Conservation (phyloP, 352 stramenopile genomes). For the Globisporangium yorkense region DNA sequence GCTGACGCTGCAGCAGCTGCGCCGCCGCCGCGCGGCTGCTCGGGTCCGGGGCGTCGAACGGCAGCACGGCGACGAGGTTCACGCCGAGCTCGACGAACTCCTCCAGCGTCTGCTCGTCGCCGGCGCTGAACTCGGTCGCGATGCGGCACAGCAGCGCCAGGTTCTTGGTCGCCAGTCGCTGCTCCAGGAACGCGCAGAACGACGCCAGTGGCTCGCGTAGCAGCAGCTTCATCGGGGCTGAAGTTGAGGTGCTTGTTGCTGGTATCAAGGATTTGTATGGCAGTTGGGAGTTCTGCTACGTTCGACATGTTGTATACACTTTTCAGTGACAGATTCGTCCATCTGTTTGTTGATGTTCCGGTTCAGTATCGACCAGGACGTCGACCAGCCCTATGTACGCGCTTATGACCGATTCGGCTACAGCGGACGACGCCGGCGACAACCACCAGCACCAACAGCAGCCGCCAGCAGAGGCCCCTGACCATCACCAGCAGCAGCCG, state of each 20-base stretch:
- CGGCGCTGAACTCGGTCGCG: conserved; percentile 18
- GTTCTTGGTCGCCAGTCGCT: conserved; percentile 20
- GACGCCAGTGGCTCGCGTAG: not conserved
- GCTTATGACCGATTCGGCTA: not conserved
- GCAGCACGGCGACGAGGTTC: conserved; percentile 23
- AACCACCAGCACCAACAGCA: not conserved
- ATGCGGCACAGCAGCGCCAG: conserved; percentile 24
- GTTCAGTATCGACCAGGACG: no score
- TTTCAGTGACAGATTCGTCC: no score
- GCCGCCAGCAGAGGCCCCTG: not conserved
- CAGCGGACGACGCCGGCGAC: no score
- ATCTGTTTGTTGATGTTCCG: no score
- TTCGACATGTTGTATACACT: no score
- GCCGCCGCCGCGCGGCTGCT: conserved; percentile 9
- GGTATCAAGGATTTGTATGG: no score
- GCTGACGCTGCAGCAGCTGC: conserved; percentile 25
- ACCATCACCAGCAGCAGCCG: not conserved
- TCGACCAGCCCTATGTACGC: not conserved
- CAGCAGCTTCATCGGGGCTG: not conserved
- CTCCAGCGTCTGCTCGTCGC: conserved; percentile 21
- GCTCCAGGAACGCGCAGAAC: conserved; percentile 33
- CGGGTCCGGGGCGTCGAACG: conserved; percentile 9
- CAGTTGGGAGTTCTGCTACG: no score
- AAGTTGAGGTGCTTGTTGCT: not conserved
- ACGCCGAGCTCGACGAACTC: conserved; percentile 30